A percentile compares a stretch with the other conserved stretches of the same genome.
These are phyloP conservation scores for Teunomyces stri DNA, from an alignment of 805 yeast genomes.

Conservation along the genomic window DNA sequence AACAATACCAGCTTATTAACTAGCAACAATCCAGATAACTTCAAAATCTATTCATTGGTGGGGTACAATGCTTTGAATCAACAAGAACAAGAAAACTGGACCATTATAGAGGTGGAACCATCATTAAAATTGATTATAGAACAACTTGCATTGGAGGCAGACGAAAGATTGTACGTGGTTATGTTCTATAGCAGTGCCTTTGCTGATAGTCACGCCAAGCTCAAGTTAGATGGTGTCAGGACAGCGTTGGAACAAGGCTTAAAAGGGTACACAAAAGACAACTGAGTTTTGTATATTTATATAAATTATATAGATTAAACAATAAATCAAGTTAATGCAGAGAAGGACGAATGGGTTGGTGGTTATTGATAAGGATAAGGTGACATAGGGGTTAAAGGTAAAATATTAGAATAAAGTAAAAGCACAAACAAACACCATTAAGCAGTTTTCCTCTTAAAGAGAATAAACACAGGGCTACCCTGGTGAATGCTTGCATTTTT, in stretches of 20 bases:
- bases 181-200: conserved; percentile 29
- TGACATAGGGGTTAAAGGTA: neutral
- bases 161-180: conserved; percentile 23
- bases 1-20: conserved; percentile 15
- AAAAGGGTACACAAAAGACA: conserved; percentile 23
- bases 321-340: neutral
- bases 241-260: conserved; percentile 32
- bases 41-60: conserved; percentile 34
- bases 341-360: neutral
- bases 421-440: conserved; percentile 37
- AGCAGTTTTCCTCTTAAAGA: conserved; percentile 43
- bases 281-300: neutral
- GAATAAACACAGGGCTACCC: neutral
- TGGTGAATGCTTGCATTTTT: neutral
- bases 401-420: neutral
- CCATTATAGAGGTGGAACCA: conserved; percentile 27
- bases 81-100: conserved; percentile 26
- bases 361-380: too few species aligned
- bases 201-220: conserved; percentile 34
- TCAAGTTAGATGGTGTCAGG: conserved; percentile 31
- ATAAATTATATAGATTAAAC: neutral
- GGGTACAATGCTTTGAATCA: conserved; percentile 22
- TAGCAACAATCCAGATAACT: conserved; percentile 23
- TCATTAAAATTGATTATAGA: conserved; percentile 25
- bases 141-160: conserved; percentile 2